A percentile compares a stretch with the other conserved stretches of the same genome.
Conservation (phyloP, 2,329 filamentous ascomycete genomes). For the Colletotrichum siamense region DNA sequence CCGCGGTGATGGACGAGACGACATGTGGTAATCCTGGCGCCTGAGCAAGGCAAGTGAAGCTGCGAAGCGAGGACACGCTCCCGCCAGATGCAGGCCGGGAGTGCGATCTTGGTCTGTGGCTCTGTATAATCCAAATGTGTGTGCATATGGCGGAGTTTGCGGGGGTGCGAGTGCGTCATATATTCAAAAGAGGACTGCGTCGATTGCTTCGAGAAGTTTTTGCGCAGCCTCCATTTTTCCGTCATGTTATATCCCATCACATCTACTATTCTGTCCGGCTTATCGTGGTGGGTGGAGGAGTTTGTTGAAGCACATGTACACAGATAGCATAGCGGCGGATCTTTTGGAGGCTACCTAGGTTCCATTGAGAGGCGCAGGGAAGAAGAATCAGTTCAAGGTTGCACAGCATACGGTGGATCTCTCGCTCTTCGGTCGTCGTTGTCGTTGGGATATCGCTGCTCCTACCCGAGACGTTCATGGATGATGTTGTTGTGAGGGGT, state of each 20-base stretch:
- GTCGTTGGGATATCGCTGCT: neutral
- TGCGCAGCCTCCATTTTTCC: neutral
- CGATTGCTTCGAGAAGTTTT: neutral
- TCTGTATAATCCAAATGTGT: conserved; percentile 14
- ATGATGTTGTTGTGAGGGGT: neutral
- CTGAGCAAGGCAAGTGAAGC: neutral
- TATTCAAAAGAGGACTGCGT: neutral
- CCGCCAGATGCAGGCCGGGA: neutral
- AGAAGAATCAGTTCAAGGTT: neutral
- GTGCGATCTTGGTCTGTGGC: neutral
- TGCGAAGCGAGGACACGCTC: neutral
- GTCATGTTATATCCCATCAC: neutral
- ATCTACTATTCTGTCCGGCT: neutral
- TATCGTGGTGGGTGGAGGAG: neutral
- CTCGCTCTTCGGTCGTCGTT: neutral
- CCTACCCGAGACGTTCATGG: neutral
- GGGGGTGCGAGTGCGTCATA: conserved; percentile 14
- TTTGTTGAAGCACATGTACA: conserved; percentile 15
- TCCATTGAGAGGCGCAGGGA: neutral
- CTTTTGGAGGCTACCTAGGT: conserved; percentile 11
- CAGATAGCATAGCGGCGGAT: conserved; percentile 19
- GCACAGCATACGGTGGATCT: conserved; percentile 1
- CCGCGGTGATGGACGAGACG: conserved; percentile 38
- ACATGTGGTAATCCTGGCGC: conserved; percentile 47
- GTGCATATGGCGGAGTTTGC: conserved; percentile 21